A percentile compares a stretch with the other conserved stretches of the same genome.
Evolutionary conservation across 148 eudicot genomes (phyloP).

Genomic region (Amaranthus palmeri): DNA sequence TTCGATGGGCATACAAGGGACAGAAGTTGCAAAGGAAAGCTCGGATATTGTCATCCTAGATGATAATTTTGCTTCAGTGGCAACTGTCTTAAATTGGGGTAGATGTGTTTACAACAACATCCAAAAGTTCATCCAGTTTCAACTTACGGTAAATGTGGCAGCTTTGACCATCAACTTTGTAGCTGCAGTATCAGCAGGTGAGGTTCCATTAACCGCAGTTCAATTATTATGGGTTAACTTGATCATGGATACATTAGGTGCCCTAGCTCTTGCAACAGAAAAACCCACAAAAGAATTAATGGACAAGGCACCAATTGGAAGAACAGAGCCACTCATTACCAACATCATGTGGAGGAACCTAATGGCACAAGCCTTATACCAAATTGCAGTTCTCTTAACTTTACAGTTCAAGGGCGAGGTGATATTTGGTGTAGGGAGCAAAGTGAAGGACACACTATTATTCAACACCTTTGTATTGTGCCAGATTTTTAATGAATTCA

Average conservation of each 20-base stretch:
- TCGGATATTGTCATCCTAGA: conserved; percentile 35
- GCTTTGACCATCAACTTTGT: conserved; percentile 34
- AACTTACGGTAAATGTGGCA: conserved; percentile 33
- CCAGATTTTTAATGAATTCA: conserved; percentile 33
- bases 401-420: conserved; percentile 29
- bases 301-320: conserved; percentile 26
- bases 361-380: conserved; percentile 28
- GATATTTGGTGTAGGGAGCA: conserved; percentile 12
- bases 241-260: conserved; percentile 37
- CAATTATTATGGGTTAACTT: conserved; percentile 35
- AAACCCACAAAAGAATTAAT: conserved; percentile 33
- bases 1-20: conserved; percentile 25
- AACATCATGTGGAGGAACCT: conserved; percentile 37
- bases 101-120: conserved; percentile 38
- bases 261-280: conserved; percentile 36
- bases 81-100: conserved; percentile 31
- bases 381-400: conserved; percentile 22
- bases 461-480: conserved; percentile 34
- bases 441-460: conserved; percentile 29
- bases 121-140: conserved; percentile 36
- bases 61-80: conserved; percentile 34
- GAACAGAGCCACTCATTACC: conserved; percentile 30
- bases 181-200: conserved; percentile 35
- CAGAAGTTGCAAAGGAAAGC: conserved; percentile 35
- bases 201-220: conserved; percentile 34